Conservation (phyloP, 352 stramenopile genomes). For the Halophytophthora batemanensis region DNA sequence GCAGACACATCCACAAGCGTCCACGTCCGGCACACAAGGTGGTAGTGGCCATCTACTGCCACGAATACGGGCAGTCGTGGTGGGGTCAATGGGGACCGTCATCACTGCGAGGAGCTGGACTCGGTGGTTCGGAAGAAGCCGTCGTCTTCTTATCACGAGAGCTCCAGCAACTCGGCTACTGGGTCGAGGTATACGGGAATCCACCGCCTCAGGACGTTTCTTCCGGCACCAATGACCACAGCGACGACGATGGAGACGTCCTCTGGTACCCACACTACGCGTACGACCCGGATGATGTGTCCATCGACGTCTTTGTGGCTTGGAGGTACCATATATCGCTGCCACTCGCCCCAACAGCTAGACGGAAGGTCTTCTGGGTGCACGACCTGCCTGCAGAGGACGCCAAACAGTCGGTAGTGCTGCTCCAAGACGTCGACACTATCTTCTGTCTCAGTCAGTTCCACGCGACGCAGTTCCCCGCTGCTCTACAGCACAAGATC, state of each 20-base stretch:
- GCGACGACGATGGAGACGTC: constrained; percentile 31
- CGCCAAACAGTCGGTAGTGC: constrained; percentile 30
- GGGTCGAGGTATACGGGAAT: constrained; percentile 86
- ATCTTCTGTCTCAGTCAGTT: constrained; percentile 85
- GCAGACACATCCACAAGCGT: constrained; percentile 26
- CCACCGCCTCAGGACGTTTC: constrained; percentile 44
- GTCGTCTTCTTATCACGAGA: constrained; percentile 86
- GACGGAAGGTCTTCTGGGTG: constrained; percentile 71
- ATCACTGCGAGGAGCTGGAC: constrained; percentile 47
- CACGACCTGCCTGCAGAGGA: constrained; percentile 66
- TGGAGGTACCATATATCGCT: constrained; percentile 90
- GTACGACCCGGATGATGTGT: constrained; percentile 57
- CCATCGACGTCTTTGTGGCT: constrained; percentile 87
- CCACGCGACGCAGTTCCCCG: constrained; percentile 59
- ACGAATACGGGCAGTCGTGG: constrained; percentile 91
- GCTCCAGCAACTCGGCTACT: constrained; percentile 76
- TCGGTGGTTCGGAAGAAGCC: constrained; percentile 90
- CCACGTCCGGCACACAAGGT: constrained; percentile 20
- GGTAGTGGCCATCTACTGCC: constrained; percentile 86
- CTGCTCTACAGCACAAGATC: constrained; percentile 38
- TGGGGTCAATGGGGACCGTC: constrained; percentile 87
- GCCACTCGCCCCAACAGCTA: constrained; percentile 35
- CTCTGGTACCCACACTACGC: constrained; percentile 70
- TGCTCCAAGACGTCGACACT: constrained; percentile 43
- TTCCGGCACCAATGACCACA: constrained; percentile 6